phyloP scores from a whole-genome alignment of 306 rosid species.

The Lagenaria siceraria region DNA sequence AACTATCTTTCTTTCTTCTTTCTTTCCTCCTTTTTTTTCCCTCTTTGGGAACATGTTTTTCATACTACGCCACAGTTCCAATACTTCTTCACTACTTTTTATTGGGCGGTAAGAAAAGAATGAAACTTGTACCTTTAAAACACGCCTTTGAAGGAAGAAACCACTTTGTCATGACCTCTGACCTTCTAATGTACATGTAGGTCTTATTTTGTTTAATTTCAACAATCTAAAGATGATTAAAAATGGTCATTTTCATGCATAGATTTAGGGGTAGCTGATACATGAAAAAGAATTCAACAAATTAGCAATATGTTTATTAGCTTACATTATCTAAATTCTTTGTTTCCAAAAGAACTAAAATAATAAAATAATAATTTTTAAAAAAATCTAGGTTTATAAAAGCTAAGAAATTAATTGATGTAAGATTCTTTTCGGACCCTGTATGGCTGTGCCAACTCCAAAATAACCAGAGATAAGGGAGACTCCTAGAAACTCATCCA shows the following conservation, averaged over 20 bases:
- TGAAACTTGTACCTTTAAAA: background rate
- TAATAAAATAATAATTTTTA: no score
- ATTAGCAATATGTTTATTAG: background rate
- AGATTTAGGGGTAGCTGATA: background rate
- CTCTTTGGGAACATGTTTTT: background rate
- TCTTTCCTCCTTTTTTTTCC: no score
- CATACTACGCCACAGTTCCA: background rate
- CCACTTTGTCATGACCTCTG: conserved; percentile 2
- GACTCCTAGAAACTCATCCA: background rate
- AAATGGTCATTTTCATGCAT: conserved; percentile 1
- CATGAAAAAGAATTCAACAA: background rate
- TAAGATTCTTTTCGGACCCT: background rate
- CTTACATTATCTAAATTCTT: background rate
- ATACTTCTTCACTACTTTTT: background rate
- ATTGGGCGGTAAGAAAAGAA: background rate
- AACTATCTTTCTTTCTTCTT: background rate
- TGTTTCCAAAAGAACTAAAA: background rate
- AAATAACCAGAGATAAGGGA: background rate
- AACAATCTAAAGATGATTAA: conserved; percentile 3
- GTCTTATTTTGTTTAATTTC: conserved; percentile 2
- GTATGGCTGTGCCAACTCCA: background rate
- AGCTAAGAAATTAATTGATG: background rate
- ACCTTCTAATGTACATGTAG: conserved; percentile 5
- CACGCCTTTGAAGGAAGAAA: background rate
- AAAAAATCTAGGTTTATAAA: background rate